Conservation (phyloP, 2,329 filamentous ascomycete species). For the Metarhizium sp. region DNA sequence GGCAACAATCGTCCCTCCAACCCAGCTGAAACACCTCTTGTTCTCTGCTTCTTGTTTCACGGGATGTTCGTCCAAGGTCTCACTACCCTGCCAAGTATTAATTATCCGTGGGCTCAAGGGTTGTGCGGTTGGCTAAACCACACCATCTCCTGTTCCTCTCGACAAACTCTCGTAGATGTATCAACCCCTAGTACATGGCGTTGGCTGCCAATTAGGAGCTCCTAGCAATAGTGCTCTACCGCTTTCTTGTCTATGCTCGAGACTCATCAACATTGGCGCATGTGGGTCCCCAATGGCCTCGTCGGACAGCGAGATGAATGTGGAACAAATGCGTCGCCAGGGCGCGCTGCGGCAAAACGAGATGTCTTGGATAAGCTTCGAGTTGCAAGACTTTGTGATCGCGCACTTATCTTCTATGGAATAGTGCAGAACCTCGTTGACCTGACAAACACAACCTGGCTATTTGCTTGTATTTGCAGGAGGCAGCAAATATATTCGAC, state of each 20-base stretch:
- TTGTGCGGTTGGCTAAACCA: no score
- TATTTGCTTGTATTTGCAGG: no score
- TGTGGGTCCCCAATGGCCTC: neutral
- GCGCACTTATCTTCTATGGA: no score
- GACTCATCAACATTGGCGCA: neutral
- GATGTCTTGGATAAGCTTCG: constrained; percentile 4
- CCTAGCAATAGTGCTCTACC: no score
- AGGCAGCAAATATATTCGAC: no score
- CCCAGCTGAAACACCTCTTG: neutral
- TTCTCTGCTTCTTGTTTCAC: neutral
- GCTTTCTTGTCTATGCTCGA: neutral
- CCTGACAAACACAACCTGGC: no score
- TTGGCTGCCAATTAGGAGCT: no score
- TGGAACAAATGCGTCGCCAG: constrained; percentile 7
- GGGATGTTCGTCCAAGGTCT: neutral
- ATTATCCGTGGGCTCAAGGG: no score
- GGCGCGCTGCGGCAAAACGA: constrained; percentile 1
- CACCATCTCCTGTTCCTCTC: no score
- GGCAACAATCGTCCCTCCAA: neutral
- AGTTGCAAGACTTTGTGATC: neutral
- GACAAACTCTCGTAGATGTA: no score
- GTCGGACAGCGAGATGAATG: constrained; percentile 8
- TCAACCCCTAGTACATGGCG: no score
- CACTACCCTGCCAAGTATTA: neutral
- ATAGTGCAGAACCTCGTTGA: no score